Conservation (phyloP, 139 green algal species). For the Chloropicon primus region DNA sequence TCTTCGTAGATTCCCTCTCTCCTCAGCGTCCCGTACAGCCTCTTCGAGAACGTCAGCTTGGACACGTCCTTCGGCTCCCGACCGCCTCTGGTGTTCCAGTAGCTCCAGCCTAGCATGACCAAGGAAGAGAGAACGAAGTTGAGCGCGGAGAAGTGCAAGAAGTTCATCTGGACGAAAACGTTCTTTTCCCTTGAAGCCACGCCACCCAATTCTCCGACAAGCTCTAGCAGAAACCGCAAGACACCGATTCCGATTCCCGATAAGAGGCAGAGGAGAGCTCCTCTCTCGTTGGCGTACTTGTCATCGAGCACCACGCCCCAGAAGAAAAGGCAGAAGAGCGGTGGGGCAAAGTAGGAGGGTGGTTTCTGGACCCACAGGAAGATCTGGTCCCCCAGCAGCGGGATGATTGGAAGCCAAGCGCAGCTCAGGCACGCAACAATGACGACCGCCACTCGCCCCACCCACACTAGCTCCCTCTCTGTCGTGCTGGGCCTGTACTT, state of each 20-base stretch:
- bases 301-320: conserved; percentile 17
- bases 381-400: conserved; percentile 18
- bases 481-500: not conserved
- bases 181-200: not conserved
- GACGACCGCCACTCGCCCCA: conserved; percentile 8
- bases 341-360: conserved; percentile 16
- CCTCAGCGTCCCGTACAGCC: no score
- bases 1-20: no score
- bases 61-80: no score
- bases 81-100: no score
- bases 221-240: conserved; percentile 17
- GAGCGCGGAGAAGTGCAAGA: conserved; percentile 21
- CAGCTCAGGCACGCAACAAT: conserved; percentile 11
- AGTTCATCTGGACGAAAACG: conserved; percentile 11
- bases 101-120: conserved; percentile 14
- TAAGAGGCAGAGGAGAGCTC: conserved; percentile 1
- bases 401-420: conserved; percentile 23
- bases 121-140: conserved; percentile 20
- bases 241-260: conserved; percentile 13
- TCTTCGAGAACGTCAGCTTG: no score
- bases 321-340: conserved; percentile 20
- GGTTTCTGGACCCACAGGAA: conserved; percentile 26
- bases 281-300: conserved; percentile 9
- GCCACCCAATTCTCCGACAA: conserved; percentile 10
- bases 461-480: conserved; percentile 16